A percentile compares a stretch with the other conserved stretches of the same genome.
phyloP scores from a whole-genome alignment of 768 basidiomycete species.

The Lyophyllum atratum region DNA sequence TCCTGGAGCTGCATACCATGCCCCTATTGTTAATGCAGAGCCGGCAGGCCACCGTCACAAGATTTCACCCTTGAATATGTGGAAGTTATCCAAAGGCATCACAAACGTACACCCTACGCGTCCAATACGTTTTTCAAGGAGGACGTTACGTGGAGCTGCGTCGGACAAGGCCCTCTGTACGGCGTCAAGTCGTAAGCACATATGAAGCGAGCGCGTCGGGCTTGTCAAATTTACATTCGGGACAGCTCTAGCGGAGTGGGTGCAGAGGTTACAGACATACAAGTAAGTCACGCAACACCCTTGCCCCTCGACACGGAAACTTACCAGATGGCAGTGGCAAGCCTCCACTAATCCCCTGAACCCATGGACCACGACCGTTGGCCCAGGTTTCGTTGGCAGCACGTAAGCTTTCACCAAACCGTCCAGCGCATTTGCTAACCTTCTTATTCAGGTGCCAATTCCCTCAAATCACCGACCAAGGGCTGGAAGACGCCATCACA shows the following conservation, averaged over 20 bases:
- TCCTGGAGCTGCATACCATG: neutral
- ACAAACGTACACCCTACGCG: conserved; percentile 53
- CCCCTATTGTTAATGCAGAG: neutral
- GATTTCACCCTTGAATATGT: conserved; percentile 45
- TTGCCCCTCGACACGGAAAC: neutral
- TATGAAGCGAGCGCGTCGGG: neutral
- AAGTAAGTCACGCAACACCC: conserved; percentile 23
- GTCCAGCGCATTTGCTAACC: neutral
- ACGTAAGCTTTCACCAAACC: conserved; percentile 30
- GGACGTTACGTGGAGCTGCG: conserved; percentile 45
- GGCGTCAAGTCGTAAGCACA: conserved; percentile 30
- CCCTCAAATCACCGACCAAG: conserved; percentile 48
- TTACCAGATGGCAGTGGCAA: conserved; percentile 39
- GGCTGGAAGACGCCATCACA: conserved; percentile 42
- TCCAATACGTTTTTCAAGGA: conserved; percentile 55
- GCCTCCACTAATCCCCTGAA: conserved; percentile 37
- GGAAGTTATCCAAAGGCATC: conserved; percentile 54
- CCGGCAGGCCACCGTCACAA: conserved; percentile 33
- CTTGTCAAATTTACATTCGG: neutral
- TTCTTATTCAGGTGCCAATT: conserved; percentile 43
- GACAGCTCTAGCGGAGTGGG: conserved; percentile 26
- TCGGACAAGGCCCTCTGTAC: conserved; percentile 39
- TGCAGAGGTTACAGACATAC: conserved; percentile 31
- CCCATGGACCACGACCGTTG: conserved; percentile 42
- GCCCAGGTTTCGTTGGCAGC: conserved; percentile 45